Evolutionary conservation across 805 yeast genomes (phyloP).

Genomic region (Groenewaldozyma tartarivorans): DNA sequence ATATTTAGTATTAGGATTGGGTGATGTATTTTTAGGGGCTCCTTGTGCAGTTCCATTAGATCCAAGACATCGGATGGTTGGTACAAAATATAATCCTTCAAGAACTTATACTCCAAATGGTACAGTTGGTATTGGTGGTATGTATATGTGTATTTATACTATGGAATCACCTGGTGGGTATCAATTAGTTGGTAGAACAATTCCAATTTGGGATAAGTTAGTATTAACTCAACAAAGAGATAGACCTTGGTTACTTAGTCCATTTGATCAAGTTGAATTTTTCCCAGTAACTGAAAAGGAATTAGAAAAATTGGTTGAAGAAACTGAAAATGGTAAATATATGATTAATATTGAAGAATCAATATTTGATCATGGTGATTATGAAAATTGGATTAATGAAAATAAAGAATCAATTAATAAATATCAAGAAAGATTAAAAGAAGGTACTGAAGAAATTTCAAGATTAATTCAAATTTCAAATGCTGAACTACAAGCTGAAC

Average conservation of each 20-base stretch:
- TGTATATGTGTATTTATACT: slow-evolving; percentile 97
- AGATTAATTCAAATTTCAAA: slow-evolving; percentile 72
- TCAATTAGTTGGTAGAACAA: slow-evolving; percentile 91
- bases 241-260: slow-evolving; percentile 83
- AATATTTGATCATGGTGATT: slow-evolving; percentile 74
- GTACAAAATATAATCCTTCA: slow-evolving; percentile 92
- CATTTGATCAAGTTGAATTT: slow-evolving; percentile 91
- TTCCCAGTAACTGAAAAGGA: slow-evolving; percentile 85
- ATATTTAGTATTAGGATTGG: slow-evolving; percentile 87
- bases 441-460: slow-evolving; percentile 78
- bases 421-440: slow-evolving; percentile 65
- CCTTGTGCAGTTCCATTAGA: slow-evolving; percentile 98
- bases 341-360: slow-evolving; percentile 64
- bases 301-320: slow-evolving; percentile 59
- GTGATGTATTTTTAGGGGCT: slow-evolving; percentile 96
- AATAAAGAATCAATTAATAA: slow-evolving; percentile 61
- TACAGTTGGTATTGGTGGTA: slow-evolving; percentile 96
- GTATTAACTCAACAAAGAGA: slow-evolving; percentile 57
- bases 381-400: slow-evolving; percentile 66
- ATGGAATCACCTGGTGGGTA: slow-evolving; percentile 99
- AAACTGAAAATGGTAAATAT: slow-evolving; percentile 73
- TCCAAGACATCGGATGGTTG: slow-evolving; percentile 88
- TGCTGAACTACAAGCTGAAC: slow-evolving; percentile 56
- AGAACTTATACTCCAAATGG: slow-evolving; percentile 95
- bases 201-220: slow-evolving; percentile 96